Conservation (phyloP, 495 filamentous ascomycete species). For the Penicillium cataractarum region DNA sequence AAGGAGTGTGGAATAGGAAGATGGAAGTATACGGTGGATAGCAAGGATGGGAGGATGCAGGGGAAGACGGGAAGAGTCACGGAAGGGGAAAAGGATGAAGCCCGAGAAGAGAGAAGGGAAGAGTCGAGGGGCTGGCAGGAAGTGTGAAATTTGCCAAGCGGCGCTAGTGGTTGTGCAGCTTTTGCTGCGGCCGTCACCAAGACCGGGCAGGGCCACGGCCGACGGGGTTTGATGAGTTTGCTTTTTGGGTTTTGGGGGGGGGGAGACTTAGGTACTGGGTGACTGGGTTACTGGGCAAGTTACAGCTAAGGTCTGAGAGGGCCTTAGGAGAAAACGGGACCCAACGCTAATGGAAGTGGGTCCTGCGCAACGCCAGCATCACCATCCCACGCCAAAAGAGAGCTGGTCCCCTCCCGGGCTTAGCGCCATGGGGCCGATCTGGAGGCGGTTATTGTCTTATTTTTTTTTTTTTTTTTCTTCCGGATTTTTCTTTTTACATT, state of each 20-base stretch:
- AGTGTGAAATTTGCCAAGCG: conserved; percentile 50
- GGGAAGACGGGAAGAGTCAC: conserved; percentile 19
- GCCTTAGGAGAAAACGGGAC: not conserved
- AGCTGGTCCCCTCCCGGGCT: conserved; percentile 38
- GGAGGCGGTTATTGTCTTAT: conserved; percentile 35
- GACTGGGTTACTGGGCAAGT: too few relatives aligned
- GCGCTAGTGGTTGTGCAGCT: conserved; percentile 55
- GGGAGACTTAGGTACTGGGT: too few relatives aligned
- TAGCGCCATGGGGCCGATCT: conserved; percentile 48
- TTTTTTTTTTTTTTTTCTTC: conserved; percentile 1
- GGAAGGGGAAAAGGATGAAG: conserved; percentile 26
- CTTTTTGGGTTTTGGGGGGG: not conserved
- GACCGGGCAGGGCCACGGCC: not conserved
- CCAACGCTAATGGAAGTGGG: not conserved
- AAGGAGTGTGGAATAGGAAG: conserved; percentile 17
- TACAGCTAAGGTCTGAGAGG: too few relatives aligned
- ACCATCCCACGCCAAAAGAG: conserved; percentile 32
- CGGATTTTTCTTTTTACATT: conserved; percentile 16
- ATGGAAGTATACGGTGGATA: conserved; percentile 9
- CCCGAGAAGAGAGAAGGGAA: conserved; percentile 34
- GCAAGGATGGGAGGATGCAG: conserved; percentile 17
- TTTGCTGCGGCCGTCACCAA: conserved; percentile 41
- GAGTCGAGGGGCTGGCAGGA: conserved; percentile 54
- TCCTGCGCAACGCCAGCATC: conserved; percentile 18
- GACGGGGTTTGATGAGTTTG: conserved; percentile 3